Evolutionary conservation across 495 filamentous ascomycete genomes (phyloP), one percentile per base, ranked within the genome.

Genomic region (Penicillium mononematosum): DNA sequence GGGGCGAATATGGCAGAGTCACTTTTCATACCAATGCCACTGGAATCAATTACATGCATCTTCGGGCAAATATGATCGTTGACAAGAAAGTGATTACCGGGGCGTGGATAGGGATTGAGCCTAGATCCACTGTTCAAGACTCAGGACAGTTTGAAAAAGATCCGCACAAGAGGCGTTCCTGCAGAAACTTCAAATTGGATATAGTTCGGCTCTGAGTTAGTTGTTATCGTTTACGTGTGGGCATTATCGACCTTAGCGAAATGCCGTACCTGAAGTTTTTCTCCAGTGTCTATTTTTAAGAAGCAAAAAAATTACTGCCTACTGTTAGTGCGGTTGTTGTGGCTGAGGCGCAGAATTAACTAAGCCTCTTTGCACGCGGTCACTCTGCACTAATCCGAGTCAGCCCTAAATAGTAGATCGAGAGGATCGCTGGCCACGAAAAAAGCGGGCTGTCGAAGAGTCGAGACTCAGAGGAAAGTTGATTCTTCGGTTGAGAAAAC

Each of bases 301-400:
- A 47, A 29, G 25, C 0, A 46, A 20, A 17, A 17, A 22, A 27
- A 2, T n/a, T 39, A n/a, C 36, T 17, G 16, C 36, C 36, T 39
- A 0, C 16, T 17, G 3, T 7, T 34, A 31, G n/a, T 19, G 34
- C 10, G 12, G 25, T 29, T 19, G 11, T 17, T n/a, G 19, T 24
- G 43, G 24, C 9, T 38, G 53, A 47, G 53, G 42, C 42, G 51
- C 41, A 53, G 16, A 12, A 45, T 47, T 29, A 45, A 42, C 63
- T 59, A 53, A 63, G 65, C 65, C 62, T 61, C 63, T 53, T 59
- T 39, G 27, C 20, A 50, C 49, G 50, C 39, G 22, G 24, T 42
- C 42, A 22, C n/a, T 39, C 32, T 45, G 54, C 31, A 11, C 44
- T 7, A n/a, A 19, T 36, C 16, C 11, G 45, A 20, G 45, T 63